Conservation (phyloP, 306 rosid genomes). For the Vigna angularis region DNA sequence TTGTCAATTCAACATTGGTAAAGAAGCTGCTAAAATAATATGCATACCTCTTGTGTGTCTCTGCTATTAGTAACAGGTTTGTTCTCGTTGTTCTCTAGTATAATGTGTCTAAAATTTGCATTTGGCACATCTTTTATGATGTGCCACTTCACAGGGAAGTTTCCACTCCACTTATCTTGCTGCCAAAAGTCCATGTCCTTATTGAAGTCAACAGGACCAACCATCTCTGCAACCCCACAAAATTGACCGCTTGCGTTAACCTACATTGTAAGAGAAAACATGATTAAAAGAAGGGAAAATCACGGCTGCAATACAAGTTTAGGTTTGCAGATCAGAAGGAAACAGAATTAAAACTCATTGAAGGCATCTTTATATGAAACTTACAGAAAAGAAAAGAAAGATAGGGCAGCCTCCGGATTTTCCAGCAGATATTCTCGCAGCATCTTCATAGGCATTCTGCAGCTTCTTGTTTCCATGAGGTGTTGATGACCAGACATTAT, state of each 20-base stretch:
- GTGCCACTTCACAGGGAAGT: constrained; percentile 96
- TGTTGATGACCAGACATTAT: constrained; percentile 96
- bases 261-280: constrained; percentile 49
- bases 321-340: constrained; percentile 3
- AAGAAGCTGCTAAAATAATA: constrained; percentile 9
- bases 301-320: neutral
- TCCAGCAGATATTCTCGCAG: constrained; percentile 64
- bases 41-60: constrained; percentile 92
- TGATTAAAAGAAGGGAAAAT: neutral
- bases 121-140: constrained; percentile 90
- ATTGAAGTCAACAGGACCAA: constrained; percentile 85
- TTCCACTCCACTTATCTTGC: constrained; percentile 99
- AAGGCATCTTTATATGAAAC: constrained; percentile 39
- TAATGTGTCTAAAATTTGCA: constrained; percentile 79
- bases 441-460: constrained; percentile 75
- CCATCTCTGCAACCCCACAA: constrained; percentile 95
- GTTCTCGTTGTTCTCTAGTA: constrained; percentile 90
- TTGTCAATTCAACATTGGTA: constrained; percentile 8
- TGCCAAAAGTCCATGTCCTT: constrained; percentile 98
- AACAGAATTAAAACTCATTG: neutral
- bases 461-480: constrained; percentile 96
- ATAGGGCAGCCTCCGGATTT: constrained; percentile 82
- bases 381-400: constrained; percentile 88
- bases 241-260: constrained; percentile 97
- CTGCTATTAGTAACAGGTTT: constrained; percentile 97